A percentile compares a stretch with the other conserved stretches of the same genome.
Evolutionary conservation across 768 basidiomycete species (phyloP).

Genomic region (Termitomyces sp.): DNA sequence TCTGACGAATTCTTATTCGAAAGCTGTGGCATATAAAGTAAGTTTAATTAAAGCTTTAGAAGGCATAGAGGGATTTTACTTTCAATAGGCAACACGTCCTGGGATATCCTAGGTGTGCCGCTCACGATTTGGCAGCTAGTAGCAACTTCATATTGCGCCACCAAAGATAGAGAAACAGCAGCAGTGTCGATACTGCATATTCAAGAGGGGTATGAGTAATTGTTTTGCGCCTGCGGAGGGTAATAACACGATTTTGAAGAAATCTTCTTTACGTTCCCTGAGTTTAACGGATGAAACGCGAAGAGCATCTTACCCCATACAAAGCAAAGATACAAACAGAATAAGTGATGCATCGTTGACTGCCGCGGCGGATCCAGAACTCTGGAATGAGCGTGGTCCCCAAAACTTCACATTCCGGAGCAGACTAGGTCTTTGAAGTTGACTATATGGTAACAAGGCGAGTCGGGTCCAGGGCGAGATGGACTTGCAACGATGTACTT

Average conservation of each 20-base stretch:
- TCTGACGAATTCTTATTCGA: background rate
- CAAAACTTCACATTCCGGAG: background rate
- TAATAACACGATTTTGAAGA: background rate
- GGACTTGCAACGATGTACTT: background rate
- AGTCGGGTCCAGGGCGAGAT: background rate
- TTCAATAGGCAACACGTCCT: background rate
- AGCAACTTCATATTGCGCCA: background rate
- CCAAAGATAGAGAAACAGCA: background rate
- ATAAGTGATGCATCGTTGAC: background rate
- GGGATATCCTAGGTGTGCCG: background rate
- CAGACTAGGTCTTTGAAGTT: background rate
- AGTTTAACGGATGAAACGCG: background rate
- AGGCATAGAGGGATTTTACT: background rate
- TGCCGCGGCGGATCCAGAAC: background rate
- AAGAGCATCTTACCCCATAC: background rate
- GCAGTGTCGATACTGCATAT: too few species aligned
- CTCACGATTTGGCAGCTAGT: too few species aligned
- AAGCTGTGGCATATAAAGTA: background rate
- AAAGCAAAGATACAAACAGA: background rate
- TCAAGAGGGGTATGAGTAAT: background rate
- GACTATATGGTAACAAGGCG: background rate
- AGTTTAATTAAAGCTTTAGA: background rate
- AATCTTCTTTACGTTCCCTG: background rate
- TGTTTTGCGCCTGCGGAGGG: background rate
- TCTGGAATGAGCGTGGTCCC: background rate